Conservation (phyloP, 2,329 filamentous ascomycete species). For the Colletotrichum zoysiae region DNA sequence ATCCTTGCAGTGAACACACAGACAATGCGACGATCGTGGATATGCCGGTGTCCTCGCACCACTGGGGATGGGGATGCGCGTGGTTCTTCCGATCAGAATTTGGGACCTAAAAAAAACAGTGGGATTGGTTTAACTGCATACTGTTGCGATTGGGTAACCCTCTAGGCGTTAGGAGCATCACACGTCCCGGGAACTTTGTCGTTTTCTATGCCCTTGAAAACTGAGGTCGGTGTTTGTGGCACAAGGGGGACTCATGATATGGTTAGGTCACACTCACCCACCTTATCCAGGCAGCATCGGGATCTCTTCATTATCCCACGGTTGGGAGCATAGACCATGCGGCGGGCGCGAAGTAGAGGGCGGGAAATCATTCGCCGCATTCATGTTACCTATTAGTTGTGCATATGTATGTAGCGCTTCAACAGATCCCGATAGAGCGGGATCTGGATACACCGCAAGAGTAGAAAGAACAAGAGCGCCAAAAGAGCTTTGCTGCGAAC, state of each 20-base stretch:
- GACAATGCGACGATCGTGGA: slow-evolving; percentile 6
- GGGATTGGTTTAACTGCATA: not conserved
- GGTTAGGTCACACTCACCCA: not conserved
- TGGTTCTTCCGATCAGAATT: slow-evolving; percentile 19
- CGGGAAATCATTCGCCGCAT: not conserved
- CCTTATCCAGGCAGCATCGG: slow-evolving; percentile 12
- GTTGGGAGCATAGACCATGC: slow-evolving; percentile 23
- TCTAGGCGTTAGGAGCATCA: slow-evolving; percentile 21
- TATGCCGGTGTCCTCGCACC: slow-evolving; percentile 24
- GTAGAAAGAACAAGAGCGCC: not conserved
- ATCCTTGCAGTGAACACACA: not conserved
- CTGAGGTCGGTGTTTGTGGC: not conserved
- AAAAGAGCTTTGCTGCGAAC: not conserved
- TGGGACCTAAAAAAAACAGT: not conserved
- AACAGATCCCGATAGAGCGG: not conserved
- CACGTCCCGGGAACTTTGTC: not conserved
- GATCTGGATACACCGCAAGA: slow-evolving; percentile 1
- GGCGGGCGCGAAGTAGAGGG: not conserved
- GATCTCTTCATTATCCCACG: slow-evolving; percentile 13
- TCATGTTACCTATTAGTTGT: slow-evolving; percentile 10
- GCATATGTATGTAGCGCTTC: slow-evolving; percentile 3
- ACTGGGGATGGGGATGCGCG: not conserved
- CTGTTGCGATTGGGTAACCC: slow-evolving; percentile 9
- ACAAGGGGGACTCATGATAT: not conserved
- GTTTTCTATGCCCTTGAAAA: slow-evolving; percentile 3